Evolutionary conservation across 1,284 basidiomycete species (phyloP), one percentile per base, ranked within the genome.

Genomic region (Neonothopanus nambi): DNA sequence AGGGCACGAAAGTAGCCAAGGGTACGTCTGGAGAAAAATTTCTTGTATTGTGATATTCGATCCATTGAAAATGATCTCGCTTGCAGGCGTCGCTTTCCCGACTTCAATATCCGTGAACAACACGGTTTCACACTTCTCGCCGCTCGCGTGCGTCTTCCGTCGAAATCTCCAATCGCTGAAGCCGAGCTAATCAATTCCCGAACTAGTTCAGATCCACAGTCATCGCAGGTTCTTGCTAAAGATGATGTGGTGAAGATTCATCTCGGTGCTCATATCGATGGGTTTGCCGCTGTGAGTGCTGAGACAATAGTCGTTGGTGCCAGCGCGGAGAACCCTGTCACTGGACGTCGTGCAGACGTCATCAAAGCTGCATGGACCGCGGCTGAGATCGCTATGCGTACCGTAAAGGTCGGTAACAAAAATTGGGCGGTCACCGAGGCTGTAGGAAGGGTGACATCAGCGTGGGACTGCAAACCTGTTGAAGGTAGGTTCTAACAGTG

Each of bases 231-330:
- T 28, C 81, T 99, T 61, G 87, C 86, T 54, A 91, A 93, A 63
- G 87, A 87, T 60, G 96, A 99, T 68, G 87, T 98, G 52, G 96
- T 98, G 65, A 98, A 98, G 77, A 77, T 99, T 60, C 92, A 96
- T 73, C 78, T 98, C 59, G 96, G 96, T 55, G 93, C 95, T 33
- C 96, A 98, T 70, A 95, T 99, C 71, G 96, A 99, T 71, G 96
- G 93, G 57, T 94, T 89, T 67, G 91, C 93, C 20, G 82, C 91
- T 52, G 84, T 95, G 68, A 84, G 84, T 65, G 96, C 93, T 54
- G 96, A 99, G 76, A 98, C 95, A 39, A 72, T 97, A 64, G 82
- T 94, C 57, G 84, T 98, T 38, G 91, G 92, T 46, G 87, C 90
- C 44, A 84, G 85, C 51, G 73, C 77, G 21, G 73, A 82, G 55